A percentile compares a stretch with the other conserved stretches of the same genome.
phyloP scores from a whole-genome alignment of 495 filamentous ascomycete species.

The Neurospora tetrasperma region DNA sequence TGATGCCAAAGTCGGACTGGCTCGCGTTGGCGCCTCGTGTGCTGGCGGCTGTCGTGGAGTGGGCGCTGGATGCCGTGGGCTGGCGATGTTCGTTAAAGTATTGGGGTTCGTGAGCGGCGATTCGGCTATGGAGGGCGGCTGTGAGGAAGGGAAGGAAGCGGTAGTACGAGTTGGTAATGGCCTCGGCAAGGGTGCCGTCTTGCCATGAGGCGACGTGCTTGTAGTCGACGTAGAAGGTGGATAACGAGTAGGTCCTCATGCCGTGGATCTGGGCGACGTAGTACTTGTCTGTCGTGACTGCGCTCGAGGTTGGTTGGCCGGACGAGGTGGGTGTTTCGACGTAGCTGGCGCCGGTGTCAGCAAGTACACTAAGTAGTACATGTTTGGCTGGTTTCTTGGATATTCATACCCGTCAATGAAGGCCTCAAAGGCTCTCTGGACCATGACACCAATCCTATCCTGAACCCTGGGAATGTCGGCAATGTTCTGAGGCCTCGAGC shows the following conservation, averaged over 20 bases:
- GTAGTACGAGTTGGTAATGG: slow-evolving; percentile 85
- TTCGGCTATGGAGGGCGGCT: slow-evolving; percentile 80
- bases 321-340: slow-evolving; percentile 67
- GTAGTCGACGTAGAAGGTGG: slow-evolving; percentile 95
- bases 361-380: not conserved
- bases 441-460: slow-evolving; percentile 74
- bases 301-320: slow-evolving; percentile 62
- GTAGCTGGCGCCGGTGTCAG: slow-evolving; percentile 39
- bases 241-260: slow-evolving; percentile 74
- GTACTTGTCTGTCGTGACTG: slow-evolving; percentile 75
- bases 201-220: slow-evolving; percentile 65
- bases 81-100: slow-evolving; percentile 89
- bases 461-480: slow-evolving; percentile 68
- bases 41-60: slow-evolving; percentile 59
- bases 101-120: slow-evolving; percentile 85
- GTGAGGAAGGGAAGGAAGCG: slow-evolving; percentile 90
- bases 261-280: slow-evolving; percentile 94
- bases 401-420: slow-evolving; percentile 69
- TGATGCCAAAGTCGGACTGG: slow-evolving; percentile 53
- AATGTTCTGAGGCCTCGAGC: slow-evolving; percentile 48
- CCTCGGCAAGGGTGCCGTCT: slow-evolving; percentile 66
- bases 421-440: slow-evolving; percentile 75
- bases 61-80: slow-evolving; percentile 48
- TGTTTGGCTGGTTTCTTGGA: not conserved
- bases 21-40: slow-evolving; percentile 46